Conservation (phyloP, 176 grass and related monocot species). For the Elymus sibiricus region DNA sequence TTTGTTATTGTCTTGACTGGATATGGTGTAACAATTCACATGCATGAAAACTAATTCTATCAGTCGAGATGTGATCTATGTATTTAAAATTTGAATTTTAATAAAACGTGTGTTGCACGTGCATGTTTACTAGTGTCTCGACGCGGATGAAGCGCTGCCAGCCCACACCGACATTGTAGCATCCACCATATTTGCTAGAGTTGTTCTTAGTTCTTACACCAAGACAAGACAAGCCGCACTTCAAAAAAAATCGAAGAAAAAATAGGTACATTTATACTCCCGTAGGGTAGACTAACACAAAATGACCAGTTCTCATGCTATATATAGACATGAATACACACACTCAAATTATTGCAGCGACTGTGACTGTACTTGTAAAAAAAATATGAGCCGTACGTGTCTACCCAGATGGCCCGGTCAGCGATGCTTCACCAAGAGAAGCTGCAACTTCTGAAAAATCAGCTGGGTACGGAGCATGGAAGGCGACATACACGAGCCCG, state of each 20-base stretch:
- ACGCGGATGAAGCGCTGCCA: too few relatives aligned
- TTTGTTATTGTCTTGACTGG: too few relatives aligned
- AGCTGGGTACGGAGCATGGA: not conserved
- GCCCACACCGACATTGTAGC: too few relatives aligned
- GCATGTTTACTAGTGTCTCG: too few relatives aligned
- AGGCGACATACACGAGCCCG: not conserved
- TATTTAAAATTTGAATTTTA: too few relatives aligned
- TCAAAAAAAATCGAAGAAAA: not conserved
- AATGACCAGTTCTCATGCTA: not conserved
- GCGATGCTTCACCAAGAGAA: not conserved
- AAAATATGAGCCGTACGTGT: not conserved
- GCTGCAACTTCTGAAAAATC: not conserved
- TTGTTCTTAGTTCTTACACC: not conserved
- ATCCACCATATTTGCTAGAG: too few relatives aligned
- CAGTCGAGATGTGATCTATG: too few relatives aligned
- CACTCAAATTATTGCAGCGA: not conserved
- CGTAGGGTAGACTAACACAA: not conserved
- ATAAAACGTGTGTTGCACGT: too few relatives aligned
- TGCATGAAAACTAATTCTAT: too few relatives aligned
- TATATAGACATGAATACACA: not conserved
- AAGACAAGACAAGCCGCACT: not conserved
- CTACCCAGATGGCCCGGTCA: conserved; percentile 6
- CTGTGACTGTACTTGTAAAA: not conserved
- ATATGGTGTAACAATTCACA: too few relatives aligned
- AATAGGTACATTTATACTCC: not conserved